phyloP scores from a whole-genome alignment of 148 eudicot species.

The Chenopodium album region DNA sequence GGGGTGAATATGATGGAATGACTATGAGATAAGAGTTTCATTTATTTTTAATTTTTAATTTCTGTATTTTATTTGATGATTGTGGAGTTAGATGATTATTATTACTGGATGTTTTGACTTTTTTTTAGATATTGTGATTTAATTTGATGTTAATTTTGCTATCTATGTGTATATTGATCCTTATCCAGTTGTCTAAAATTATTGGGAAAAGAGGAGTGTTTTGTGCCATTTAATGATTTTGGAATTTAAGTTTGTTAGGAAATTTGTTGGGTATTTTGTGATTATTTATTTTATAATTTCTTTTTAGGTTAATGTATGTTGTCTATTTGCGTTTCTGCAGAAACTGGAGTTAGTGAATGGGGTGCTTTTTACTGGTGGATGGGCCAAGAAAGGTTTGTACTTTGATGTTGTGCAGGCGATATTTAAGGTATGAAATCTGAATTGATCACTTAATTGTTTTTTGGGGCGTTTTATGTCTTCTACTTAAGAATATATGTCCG shows the following conservation, averaged over 20 bases:
- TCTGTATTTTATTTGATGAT: too few relatives aligned
- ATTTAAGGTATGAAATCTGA: conserved; percentile 57
- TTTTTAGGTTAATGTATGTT: not conserved
- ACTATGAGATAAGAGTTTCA: too few relatives aligned
- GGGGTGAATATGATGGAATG: too few relatives aligned
- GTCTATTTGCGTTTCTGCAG: conserved; percentile 41
- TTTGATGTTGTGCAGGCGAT: conserved; percentile 61
- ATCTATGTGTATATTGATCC: too few relatives aligned
- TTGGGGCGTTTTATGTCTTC: not conserved
- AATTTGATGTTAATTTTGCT: too few relatives aligned
- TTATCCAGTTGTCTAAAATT: too few relatives aligned
- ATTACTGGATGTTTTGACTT: too few relatives aligned
- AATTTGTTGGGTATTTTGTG: not conserved
- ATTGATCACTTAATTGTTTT: not conserved
- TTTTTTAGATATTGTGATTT: too few relatives aligned
- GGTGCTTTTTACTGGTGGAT: conserved; percentile 94
- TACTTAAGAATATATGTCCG: not conserved
- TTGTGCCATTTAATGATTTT: not conserved
- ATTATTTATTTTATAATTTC: not conserved
- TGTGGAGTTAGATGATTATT: too few relatives aligned
- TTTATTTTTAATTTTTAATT: too few relatives aligned
- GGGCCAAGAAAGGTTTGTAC: conserved; percentile 79
- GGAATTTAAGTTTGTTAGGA: not conserved
- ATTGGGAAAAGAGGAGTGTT: too few relatives aligned
- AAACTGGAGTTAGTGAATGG: conserved; percentile 88